phyloP scores from a whole-genome alignment of 2,329 filamentous ascomycete species.

The Pseudophaeomoniella oleicola region DNA sequence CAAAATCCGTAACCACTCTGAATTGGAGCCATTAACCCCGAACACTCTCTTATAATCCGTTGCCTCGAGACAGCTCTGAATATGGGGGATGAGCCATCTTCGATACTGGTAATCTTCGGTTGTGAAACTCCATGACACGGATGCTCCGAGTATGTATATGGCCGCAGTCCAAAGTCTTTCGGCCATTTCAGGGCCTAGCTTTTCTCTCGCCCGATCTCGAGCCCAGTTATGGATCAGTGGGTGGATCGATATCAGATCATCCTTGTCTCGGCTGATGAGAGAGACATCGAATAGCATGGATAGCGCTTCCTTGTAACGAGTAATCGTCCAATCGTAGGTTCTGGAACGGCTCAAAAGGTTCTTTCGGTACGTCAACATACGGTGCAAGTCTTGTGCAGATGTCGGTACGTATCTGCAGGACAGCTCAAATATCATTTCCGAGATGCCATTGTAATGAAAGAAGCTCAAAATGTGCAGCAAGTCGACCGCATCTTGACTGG shows the following conservation, averaged over 20 bases:
- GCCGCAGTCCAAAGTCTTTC: background rate
- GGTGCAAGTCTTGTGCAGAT: background rate
- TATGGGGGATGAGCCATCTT: background rate
- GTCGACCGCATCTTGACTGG: background rate
- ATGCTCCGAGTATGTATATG: background rate
- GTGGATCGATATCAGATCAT: background rate
- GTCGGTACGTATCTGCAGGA: background rate
- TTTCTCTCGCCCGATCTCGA: background rate
- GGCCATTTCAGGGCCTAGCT: background rate
- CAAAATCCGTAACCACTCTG: background rate
- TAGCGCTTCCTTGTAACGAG: background rate
- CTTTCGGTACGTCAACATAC: background rate
- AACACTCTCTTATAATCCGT: background rate
- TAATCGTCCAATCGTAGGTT: background rate
- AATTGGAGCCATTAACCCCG: background rate
- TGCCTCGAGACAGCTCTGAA: background rate
- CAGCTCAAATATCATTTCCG: background rate
- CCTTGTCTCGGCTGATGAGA: background rate
- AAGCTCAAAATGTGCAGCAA: slow-evolving; percentile 1
- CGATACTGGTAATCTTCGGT: background rate
- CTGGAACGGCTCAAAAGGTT: background rate
- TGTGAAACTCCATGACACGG: background rate
- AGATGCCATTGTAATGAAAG: background rate
- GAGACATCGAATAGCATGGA: background rate
- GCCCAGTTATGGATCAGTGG: slow-evolving; percentile 1